Evolutionary conservation across 306 rosid genomes (phyloP).

Genomic region (Herpetospermum pedunculosum): DNA sequence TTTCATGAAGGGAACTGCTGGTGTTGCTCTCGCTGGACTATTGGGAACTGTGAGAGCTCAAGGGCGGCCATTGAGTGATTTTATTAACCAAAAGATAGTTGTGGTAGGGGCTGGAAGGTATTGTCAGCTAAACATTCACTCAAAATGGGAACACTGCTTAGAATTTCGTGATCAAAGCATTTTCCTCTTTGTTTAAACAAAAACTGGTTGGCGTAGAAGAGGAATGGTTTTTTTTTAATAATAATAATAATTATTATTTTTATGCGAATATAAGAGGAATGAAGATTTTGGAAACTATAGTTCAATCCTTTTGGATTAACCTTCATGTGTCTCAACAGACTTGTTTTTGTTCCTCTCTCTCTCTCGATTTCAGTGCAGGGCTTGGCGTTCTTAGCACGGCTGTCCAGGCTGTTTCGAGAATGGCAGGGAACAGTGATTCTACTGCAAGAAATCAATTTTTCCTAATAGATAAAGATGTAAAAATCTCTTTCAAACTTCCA

Average conservation of each 20-base stretch:
- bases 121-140: constrained; percentile 2
- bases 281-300: background rate
- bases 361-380: constrained; percentile 68
- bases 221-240: too few relatives aligned
- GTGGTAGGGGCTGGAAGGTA: constrained; percentile 99
- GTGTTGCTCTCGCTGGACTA: constrained; percentile 98
- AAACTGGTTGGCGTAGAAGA: background rate
- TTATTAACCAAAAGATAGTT: constrained; percentile 83
- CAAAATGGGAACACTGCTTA: constrained; percentile 13
- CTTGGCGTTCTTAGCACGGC: constrained; percentile 89
- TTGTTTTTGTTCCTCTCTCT: background rate
- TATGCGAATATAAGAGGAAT: background rate
- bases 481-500: constrained; percentile 13
- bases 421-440: constrained; percentile 47
- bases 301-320: background rate
- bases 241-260: background rate
- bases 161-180: constrained; percentile 12
- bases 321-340: background rate
- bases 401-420: constrained; percentile 67
- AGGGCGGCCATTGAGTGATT: constrained; percentile 77
- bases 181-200: constrained; percentile 9
- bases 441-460: constrained; percentile 61
- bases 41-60: constrained; percentile 93
- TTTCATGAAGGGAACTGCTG: constrained; percentile 85
- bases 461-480: constrained; percentile 81